Evolutionary conservation across 768 basidiomycete species (phyloP).

Genomic region (Floccularia luteovirens): DNA sequence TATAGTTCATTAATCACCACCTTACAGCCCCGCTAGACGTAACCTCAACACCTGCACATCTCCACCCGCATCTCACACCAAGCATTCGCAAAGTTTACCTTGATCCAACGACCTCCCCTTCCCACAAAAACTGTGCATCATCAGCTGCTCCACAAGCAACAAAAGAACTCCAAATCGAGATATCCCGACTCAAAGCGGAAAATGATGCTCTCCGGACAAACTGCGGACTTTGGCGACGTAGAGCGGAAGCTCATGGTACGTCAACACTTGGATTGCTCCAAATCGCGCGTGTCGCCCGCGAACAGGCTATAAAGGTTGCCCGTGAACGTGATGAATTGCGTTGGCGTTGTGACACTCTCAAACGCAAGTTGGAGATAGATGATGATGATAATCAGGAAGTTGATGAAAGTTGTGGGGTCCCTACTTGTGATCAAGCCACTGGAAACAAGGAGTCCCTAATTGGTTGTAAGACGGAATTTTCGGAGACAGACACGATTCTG

Average conservation of each 20-base stretch:
- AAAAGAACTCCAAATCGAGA: constrained; percentile 20
- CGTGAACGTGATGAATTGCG: constrained; percentile 30
- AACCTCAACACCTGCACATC: constrained; percentile 42
- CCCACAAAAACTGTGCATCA: constrained; percentile 7
- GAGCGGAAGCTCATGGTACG: constrained; percentile 42
- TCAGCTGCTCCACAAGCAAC: not conserved
- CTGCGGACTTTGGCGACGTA: constrained; percentile 37
- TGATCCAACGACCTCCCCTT: constrained; percentile 20
- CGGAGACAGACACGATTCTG: no score
- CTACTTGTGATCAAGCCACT: no score
- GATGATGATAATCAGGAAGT: constrained; percentile 15
- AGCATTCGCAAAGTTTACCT: constrained; percentile 50
- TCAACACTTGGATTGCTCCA: constrained; percentile 38
- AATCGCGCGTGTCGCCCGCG: constrained; percentile 30
- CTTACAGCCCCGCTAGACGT: constrained; percentile 38
- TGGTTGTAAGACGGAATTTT: no score
- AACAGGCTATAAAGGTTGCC: constrained; percentile 29
- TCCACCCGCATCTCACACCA: constrained; percentile 50
- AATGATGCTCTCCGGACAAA: constrained; percentile 32
- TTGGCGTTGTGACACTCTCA: constrained; percentile 14
- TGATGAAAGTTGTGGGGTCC: no score
- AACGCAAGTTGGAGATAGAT: constrained; percentile 23
- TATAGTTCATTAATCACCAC: not conserved
- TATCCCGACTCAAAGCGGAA: constrained; percentile 33
- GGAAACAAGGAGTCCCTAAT: no score